A percentile compares a stretch with the other conserved stretches of the same genome.
Evolutionary conservation across 306 rosid species (phyloP).

Genomic region (Cicer bijugum): DNA sequence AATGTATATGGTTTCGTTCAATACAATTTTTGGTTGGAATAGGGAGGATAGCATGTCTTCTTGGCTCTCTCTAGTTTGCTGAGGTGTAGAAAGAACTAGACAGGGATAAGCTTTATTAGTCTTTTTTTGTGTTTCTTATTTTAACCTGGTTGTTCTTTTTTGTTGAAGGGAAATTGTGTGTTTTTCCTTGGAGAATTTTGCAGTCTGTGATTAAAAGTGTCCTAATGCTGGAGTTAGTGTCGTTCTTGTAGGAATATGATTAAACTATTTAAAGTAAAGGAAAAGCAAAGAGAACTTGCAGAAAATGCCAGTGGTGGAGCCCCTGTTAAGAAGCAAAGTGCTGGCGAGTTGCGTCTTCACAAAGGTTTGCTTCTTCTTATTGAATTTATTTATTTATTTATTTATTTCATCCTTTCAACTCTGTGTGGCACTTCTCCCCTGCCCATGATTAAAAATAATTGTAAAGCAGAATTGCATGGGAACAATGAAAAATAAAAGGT

Average conservation of each 20-base stretch:
- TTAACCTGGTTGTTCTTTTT: constrained; percentile 9
- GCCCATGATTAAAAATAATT: neutral
- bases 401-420: neutral
- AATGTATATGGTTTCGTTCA: neutral
- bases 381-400: neutral
- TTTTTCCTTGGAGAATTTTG: constrained; percentile 1
- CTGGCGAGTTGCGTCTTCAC: constrained; percentile 96
- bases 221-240: constrained; percentile 35
- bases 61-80: neutral
- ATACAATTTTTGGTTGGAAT: constrained; percentile 13
- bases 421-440: constrained; percentile 2
- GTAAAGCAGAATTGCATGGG: neutral
- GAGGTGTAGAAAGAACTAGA: neutral
- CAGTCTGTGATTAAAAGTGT: neutral
- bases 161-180: neutral
- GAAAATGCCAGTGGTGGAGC: constrained; percentile 72
- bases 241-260: constrained; percentile 69
- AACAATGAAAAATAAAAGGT: neutral
- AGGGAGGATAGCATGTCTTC: neutral
- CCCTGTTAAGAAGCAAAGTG: constrained; percentile 79
- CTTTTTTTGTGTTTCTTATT: neutral
- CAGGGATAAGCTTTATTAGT: neutral
- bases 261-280: constrained; percentile 87
- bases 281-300: constrained; percentile 86
- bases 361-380: constrained; percentile 58